Evolutionary conservation across 1,284 basidiomycete species (phyloP), one percentile per base, ranked within the genome.

Genomic region (Inonotus hispidus): DNA sequence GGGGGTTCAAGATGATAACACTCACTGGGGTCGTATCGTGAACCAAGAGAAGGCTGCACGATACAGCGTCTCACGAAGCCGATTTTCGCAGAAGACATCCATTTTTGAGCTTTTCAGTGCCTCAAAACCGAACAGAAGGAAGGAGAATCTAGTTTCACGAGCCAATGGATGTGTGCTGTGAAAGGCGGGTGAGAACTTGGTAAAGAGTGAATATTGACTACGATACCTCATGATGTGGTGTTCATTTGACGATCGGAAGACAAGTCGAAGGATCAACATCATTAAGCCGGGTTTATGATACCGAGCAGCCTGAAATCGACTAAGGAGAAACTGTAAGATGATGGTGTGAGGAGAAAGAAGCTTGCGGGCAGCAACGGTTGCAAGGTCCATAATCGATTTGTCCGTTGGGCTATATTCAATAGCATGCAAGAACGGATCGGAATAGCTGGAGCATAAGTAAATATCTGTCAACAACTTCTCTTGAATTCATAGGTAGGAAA

Each of bases 51-150:
- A 92, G 0, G 92, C 93, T 1, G 88, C 82, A 10, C 77, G 74
- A 72, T 93, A 98, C 11, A 99, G 76, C 54, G 80, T 81, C 65
- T 92, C 83, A 53, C 97, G 83, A 59, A 95, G 76, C 25, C 83
- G 74, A 65, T 86, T 81, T 74, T 99, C 96, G 62, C 93, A 89
- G 61, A 86, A 84, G 0, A 85, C 79, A 71, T 99, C 97, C 67
- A 98, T 78, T 63, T 87, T 83, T 32, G 92, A 95, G 65, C 92
- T 93, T 68, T 92, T 91, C 41, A 99, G 75, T 1, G 94, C 84
- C 71, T 97, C 94, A 71, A 99, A 95, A 0, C 93, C 95, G 69
- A 99, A 97, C 2, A 95, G 77, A 8, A 98, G 77, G 68, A 99
- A 86, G 0, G 91, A 88, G 71, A 96, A 95, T 19, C 94, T 84